Evolutionary conservation across 495 filamentous ascomycete genomes (phyloP), one percentile per base, ranked within the genome.

Genomic region (Rostrohypoxylon terebratum): DNA sequence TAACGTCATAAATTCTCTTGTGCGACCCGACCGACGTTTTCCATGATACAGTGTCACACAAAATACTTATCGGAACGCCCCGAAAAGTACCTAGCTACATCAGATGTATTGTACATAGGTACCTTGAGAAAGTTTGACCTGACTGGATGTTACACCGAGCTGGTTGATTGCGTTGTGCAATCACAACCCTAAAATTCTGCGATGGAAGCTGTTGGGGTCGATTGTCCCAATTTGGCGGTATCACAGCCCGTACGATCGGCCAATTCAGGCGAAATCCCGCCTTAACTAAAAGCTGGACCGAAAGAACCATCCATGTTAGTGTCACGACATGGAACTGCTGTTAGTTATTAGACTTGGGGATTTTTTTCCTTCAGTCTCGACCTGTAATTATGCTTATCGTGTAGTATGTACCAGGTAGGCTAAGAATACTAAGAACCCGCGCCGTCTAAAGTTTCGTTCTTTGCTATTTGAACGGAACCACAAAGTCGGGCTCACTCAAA

Each of bases 91-190:
- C 33, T 31, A 45, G n/a, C 48, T 33, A 47, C 34, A 13, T 38
- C 34, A n/a, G n/a, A n/a, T n/a, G n/a, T n/a, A n/a, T n/a, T n/a
- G n/a, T n/a, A n/a, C n/a, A n/a, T n/a, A n/a, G n/a, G n/a, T n/a
- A n/a, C 7, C 34, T 50, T 2, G 58, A 53, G 63, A 44, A 68
- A 20, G 66, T 73, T 66, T 73, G 66, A 61, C 31, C 50, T 58
- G 3, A 5, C 28, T 28, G 28, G 6, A 28, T 28, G 66, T 69
- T 73, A 73, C 71, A 73, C 66, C 2, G 31, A 40, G 11, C 1
- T 5, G 13, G 25, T 28, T 58, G 54, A 58, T 58, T 55, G 31
- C 25, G n/a, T 33, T 20, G 48, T 21, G 40, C 55, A 66, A 58
- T 55, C 63, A 63, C 63, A 58, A 53, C 48, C 18, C 34, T 13